Base-by-base conservation (phyloP, 2,329 filamentous ascomycete species). In the Calonectria pteridis region DNA sequence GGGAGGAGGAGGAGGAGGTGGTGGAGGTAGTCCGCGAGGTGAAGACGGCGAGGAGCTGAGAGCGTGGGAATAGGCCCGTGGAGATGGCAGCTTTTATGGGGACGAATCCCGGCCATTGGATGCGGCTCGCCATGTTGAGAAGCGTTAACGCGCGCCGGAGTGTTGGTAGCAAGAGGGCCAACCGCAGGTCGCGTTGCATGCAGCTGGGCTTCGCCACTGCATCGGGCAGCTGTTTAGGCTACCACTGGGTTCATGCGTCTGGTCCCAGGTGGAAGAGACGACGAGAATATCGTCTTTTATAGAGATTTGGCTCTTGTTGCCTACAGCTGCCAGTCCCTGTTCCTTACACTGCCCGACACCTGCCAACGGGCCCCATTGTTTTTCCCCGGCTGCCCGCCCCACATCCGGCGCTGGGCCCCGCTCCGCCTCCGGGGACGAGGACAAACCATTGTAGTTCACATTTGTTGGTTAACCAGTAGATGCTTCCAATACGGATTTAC, bases 141-240 rank as follows among this genome's bases (percentile, higher is more conserved):
- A 35, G 58, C 67, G 55, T 70, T 20, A 64, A 55, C 35, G 29
- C 35, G 29, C 59, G 55, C 62, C 43, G 49, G 50, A 37, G 26
- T 65, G 55, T 70, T 70, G 67, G 67, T 49, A 50, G 55, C 53
- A 58, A 58, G 33, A 33, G 23, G 23, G 37, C 55, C 55, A 62
- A 70, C 62, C 67, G 67, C 67, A 16, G 67, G 67, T 20, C 67
- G 37, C 58, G 46, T 62, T 33, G 46, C 59, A 70, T 65, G 67
- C 67, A 65, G 67, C 67, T 59, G 43, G 43, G 29, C 67, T 40
- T 70, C 49, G 59, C 59, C 58, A 65, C 49, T 43, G 49, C 35
- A 20, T 70, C 26, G 67, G 67, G 58, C 67, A 49, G 37, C 58
- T 35, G 28, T 37, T 49, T 9, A 64, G 67, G 67, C 67, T 65